A percentile compares a stretch with the other conserved stretches of the same genome.
These are phyloP conservation scores for Globisporangium megalacanthum DNA, from an alignment of 352 stramenopile genomes.

Conservation along the genomic window DNA sequence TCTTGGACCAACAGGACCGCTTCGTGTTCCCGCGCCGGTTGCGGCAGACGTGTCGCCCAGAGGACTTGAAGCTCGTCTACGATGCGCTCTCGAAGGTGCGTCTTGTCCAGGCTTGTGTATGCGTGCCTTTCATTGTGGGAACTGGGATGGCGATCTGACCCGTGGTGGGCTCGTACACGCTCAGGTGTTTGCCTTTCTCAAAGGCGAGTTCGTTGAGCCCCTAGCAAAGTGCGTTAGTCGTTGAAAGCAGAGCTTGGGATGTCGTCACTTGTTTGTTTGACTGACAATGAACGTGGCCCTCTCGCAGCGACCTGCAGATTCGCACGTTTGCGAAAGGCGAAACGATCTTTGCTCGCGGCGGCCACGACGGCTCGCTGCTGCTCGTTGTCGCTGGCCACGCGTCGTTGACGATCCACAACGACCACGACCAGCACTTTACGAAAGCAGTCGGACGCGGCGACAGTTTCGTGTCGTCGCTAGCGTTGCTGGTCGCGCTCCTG, in stretches of 20 bases:
- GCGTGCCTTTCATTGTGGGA: not conserved
- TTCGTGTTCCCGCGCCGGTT: constrained; percentile 55
- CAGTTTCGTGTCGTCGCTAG: constrained; percentile 64
- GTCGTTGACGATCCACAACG: constrained; percentile 51
- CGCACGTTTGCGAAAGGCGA: constrained; percentile 39
- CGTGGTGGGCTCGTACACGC: not conserved
- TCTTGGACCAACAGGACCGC: constrained; percentile 60
- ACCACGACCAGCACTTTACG: constrained; percentile 35
- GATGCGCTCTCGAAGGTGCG: constrained; percentile 61
- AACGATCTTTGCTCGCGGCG: constrained; percentile 46
- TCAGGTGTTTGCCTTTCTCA: constrained; percentile 69
- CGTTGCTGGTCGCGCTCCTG: constrained; percentile 54
- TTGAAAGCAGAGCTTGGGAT: not conserved
- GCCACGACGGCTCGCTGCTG: constrained; percentile 75
- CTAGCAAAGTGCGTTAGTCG: constrained; percentile 29
- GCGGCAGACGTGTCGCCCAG: constrained; percentile 48
- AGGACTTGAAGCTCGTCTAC: constrained; percentile 79
- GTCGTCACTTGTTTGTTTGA: not conserved
- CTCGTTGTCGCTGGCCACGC: constrained; percentile 57
- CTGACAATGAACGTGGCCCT: not conserved
- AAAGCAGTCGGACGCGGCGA: constrained; percentile 54
- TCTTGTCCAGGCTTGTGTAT: constrained; percentile 2
- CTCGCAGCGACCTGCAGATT: constrained; percentile 44
- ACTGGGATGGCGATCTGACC: not conserved
- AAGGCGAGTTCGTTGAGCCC: constrained; percentile 55